Evolutionary conservation across 179 eudicot genomes (phyloP).

Genomic region (Silene noctiflora): DNA sequence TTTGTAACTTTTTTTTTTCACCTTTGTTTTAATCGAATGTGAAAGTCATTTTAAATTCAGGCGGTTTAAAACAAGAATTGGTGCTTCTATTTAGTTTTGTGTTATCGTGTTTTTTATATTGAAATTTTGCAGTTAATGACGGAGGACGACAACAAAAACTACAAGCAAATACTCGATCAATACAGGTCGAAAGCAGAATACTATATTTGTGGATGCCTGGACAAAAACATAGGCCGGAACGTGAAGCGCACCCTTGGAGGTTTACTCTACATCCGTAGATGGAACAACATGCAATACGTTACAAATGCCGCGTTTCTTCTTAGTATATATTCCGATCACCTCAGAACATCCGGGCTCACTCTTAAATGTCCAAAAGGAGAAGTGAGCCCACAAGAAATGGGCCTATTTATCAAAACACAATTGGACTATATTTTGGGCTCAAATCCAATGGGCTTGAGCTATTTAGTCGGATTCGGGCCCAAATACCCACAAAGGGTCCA

Average conservation of each 20-base stretch:
- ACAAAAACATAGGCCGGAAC: constrained; percentile 48
- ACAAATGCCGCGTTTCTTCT: constrained; percentile 57
- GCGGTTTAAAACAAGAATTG: too few relatives aligned
- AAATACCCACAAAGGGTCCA: constrained; percentile 61
- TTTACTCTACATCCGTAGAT: constrained; percentile 47
- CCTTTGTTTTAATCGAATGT: too few relatives aligned
- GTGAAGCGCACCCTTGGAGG: constrained; percentile 64
- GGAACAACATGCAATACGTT: constrained; percentile 83
- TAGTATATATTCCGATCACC: constrained; percentile 51
- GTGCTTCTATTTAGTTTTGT: too few relatives aligned
- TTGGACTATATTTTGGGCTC: constrained; percentile 68
- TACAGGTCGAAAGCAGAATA: constrained; percentile 59
- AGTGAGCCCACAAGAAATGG: constrained; percentile 37
- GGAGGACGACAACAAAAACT: constrained; percentile 28
- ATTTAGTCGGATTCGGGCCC: constrained; percentile 64
- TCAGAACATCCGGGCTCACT: constrained; percentile 27
- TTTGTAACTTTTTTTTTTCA: too few relatives aligned
- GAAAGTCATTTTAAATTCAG: too few relatives aligned
- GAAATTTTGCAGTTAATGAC: constrained; percentile 36
- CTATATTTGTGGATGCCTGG: constrained; percentile 57
- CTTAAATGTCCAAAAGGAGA: constrained; percentile 37
- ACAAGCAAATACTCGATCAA: constrained; percentile 26
- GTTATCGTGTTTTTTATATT: too few relatives aligned
- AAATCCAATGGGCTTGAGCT: constrained; percentile 64
- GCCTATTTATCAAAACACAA: constrained; percentile 46